A percentile compares a stretch with the other conserved stretches of the same genome.
Conservation (phyloP, 2,329 filamentous ascomycete species). For the Monilinia aucupariae region DNA sequence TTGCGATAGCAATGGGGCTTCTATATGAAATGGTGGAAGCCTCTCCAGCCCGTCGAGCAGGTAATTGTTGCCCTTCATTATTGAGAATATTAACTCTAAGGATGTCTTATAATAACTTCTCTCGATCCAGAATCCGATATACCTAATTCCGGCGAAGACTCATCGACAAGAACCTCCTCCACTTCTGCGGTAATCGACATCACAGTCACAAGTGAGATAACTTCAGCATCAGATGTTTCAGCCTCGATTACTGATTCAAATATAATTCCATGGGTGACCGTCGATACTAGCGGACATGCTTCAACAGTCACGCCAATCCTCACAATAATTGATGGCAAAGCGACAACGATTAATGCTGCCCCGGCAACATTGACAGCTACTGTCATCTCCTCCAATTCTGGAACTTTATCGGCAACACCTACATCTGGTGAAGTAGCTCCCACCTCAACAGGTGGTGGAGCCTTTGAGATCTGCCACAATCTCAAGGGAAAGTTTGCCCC, state of each 20-base stretch:
- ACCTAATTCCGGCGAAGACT: background rate
- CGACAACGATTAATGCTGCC: conserved; percentile 26
- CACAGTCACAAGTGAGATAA: background rate
- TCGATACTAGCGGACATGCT: conserved; percentile 27
- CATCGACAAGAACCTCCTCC: background rate
- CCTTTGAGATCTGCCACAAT: conserved; percentile 32
- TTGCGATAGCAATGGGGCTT: background rate
- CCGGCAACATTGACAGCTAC: conserved; percentile 24
- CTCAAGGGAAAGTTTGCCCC: conserved; percentile 29
- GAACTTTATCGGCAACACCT: conserved; percentile 14
- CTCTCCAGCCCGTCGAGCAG: background rate
- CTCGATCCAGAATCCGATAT: background rate
- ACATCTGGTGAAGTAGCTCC: conserved; percentile 18
- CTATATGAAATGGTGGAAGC: background rate
- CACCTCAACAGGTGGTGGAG: conserved; percentile 27
- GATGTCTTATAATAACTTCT: background rate
- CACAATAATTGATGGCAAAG: conserved; percentile 26
- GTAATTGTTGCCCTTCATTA: background rate
- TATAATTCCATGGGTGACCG: conserved; percentile 30
- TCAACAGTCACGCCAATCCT: conserved; percentile 30
- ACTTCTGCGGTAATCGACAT: background rate
- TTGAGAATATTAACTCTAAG: no score
- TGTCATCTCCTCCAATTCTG: conserved; percentile 19
- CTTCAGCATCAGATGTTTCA: background rate
- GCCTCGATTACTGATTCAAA: conserved; percentile 9